Evolutionary conservation across 139 green algal species (phyloP), one percentile per base, ranked within the genome.

Genomic region (Monoraphidium neglectum): DNA sequence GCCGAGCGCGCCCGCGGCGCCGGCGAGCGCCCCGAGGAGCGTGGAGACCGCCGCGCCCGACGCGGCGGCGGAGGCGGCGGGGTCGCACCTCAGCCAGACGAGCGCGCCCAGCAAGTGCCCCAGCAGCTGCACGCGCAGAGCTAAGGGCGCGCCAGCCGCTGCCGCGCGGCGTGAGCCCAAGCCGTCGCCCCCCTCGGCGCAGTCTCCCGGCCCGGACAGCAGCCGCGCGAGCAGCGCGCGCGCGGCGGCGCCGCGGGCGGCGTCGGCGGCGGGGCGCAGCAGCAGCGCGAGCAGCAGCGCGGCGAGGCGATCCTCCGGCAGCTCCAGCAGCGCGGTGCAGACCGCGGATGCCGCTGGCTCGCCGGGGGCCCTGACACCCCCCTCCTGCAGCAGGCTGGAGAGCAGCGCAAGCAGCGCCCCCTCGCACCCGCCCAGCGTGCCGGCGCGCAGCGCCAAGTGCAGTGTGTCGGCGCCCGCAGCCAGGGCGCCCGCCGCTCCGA

Each of bases 281-380:
- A 77, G 60, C 72, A 70, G 72, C 59, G 57, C 26, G 40, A n/a
- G 33, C 59, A 77, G 30, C 60, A 77, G 49, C 35, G 15, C 28
- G 1, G 2, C 40, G 47, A 77, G 68, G 30, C 61, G 38, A 37
- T 47, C 38, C 30, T 70, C 60, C 3, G 28, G 28, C 60, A 77
- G 60, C 59, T 70, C 38, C 60, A 77, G 40, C 72, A 77, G 43
- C 24, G 59, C 56, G 32, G 8, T 3, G 59, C 37, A 38, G 4
- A 77, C 28, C 72, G 68, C 38, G 24, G n/a, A 23, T 59, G 47
- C 38, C 46, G 62, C 12, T 12, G 43, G 43, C 43, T 8, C 43
- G 12, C 12, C 43, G 8, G 43, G 12, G 43, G 43, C 43, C 8
- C 8, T 12, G 43, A 12, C 43, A 12, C 43, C 43, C 43, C 8